phyloP scores from a whole-genome alignment of 2,329 filamentous ascomycete species.

The Aspergillus costaricaensis region DNA sequence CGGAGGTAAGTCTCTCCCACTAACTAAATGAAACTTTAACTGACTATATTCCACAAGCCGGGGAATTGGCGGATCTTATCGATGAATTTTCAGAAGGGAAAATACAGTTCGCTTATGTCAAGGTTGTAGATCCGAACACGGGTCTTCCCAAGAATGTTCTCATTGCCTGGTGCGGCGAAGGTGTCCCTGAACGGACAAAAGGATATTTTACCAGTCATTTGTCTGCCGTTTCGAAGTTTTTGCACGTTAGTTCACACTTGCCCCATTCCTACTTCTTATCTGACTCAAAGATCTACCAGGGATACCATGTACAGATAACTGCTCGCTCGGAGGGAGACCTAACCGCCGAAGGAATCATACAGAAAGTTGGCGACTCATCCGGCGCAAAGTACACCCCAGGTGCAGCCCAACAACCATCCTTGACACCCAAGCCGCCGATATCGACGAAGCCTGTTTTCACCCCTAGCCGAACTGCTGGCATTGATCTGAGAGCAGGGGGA shows the following conservation, averaged over 20 bases:
- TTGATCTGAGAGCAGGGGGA: conserved; percentile 67
- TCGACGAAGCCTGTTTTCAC: conserved; percentile 92
- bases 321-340: conserved; percentile 89
- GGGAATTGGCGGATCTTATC: conserved; percentile 83
- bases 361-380: conserved; percentile 92
- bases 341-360: conserved; percentile 81
- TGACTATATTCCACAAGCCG: conserved; percentile 61
- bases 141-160: conserved; percentile 86
- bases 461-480: conserved; percentile 63
- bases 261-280: neutral
- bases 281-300: conserved; percentile 45
- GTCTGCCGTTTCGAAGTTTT: conserved; percentile 82
- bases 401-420: conserved; percentile 55
- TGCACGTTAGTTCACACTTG: conserved; percentile 62
- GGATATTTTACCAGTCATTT: conserved; percentile 97
- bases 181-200: conserved; percentile 96
- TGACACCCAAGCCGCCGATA: conserved; percentile 65
- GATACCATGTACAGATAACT: conserved; percentile 97
- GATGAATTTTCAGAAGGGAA: conserved; percentile 97
- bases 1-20: conserved; percentile 62
- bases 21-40: neutral
- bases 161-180: conserved; percentile 95
- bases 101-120: conserved; percentile 95
- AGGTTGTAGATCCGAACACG: conserved; percentile 93
- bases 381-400: conserved; percentile 88